Evolutionary conservation across 306 rosid genomes (phyloP).

Genomic region (Sindora glabra): DNA sequence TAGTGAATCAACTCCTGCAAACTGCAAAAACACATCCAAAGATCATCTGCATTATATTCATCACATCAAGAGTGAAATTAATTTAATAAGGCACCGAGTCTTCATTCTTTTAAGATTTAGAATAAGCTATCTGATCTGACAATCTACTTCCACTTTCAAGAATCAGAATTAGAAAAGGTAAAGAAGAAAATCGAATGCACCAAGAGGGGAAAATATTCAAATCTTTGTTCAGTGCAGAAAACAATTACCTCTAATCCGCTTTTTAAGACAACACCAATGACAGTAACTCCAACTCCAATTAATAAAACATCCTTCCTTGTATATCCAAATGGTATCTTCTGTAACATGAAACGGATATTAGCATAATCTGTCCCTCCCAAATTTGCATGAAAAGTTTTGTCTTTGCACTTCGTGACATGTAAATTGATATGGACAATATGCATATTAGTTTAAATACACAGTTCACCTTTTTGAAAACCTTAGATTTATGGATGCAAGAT

Average conservation of each 20-base stretch:
- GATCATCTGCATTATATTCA: background rate
- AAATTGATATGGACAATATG: too few species aligned
- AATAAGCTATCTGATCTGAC: too few species aligned
- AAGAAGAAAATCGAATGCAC: background rate
- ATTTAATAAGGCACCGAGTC: background rate
- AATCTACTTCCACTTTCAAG: background rate
- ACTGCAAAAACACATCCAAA: conserved; percentile 38
- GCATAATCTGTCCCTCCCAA: background rate
- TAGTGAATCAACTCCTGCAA: conserved; percentile 74
- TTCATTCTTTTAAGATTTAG: background rate
- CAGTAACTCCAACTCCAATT: conserved; percentile 83
- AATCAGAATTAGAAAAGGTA: background rate
- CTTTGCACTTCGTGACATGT: too few species aligned
- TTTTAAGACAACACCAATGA: conserved; percentile 66
- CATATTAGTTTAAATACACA: too few species aligned
- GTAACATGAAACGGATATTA: conserved; percentile 7
- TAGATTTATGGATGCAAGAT: too few species aligned
- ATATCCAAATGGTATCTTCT: conserved; percentile 77
- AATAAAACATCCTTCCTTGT: conserved; percentile 85
- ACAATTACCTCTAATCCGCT: conserved; percentile 75
- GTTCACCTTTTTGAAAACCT: too few species aligned
- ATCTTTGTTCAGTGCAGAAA: background rate
- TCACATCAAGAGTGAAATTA: background rate
- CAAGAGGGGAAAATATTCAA: background rate
- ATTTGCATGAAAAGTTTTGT: too few species aligned